Evolutionary conservation across 106 monocot genomes (phyloP), one percentile per base, ranked within the genome.

Genomic region (Acorus gramineus): DNA sequence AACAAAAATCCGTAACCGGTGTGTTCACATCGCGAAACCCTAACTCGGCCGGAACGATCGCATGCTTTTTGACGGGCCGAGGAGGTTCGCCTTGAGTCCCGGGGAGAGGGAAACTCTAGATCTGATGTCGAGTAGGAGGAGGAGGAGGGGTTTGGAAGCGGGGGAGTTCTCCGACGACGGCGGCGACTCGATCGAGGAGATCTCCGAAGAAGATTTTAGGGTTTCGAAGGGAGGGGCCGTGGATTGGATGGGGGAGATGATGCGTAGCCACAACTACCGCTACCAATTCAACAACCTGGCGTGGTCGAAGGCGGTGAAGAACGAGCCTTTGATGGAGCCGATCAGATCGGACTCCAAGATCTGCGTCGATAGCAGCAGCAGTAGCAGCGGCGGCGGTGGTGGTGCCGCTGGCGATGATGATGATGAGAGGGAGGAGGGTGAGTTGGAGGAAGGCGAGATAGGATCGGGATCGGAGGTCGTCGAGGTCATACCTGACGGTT

Each of bases 301-400:
- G 8, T 92, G 98, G 88, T 80, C 87, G n/a, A 87, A 88, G 78
- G 91, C 92, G 12, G 88, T 92, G 49, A 87, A 84, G 78, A 92
- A 92, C 81, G 86, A 98, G 69, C 91, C 88, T 6, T 73, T 98
- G 28, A 83, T 63, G n/a, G 64, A 57, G 47, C 3, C 69, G 50
- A 10, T 46, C 10, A 49, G 56, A 0, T 45, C 7, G 11, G 59
- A n/a, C 2, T 45, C 52, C 44, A 48, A 42, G 68, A 7, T 50
- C 77, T 11, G 71, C 76, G 12, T 46, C 68, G 53, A 71, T 62
- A 56, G 55, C 10, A 11, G 56, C 49, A 0, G 69, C 42, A 4
- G 64, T 68, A 9, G 46, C 8, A 14, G 50, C 57, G 14, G 45
- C 7, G 67, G 62, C 4, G 73, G 55, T n/a, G 68, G 14, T 6